phyloP scores from a whole-genome alignment of 2,329 filamentous ascomycete species.

The Zymoseptoria brevis region DNA sequence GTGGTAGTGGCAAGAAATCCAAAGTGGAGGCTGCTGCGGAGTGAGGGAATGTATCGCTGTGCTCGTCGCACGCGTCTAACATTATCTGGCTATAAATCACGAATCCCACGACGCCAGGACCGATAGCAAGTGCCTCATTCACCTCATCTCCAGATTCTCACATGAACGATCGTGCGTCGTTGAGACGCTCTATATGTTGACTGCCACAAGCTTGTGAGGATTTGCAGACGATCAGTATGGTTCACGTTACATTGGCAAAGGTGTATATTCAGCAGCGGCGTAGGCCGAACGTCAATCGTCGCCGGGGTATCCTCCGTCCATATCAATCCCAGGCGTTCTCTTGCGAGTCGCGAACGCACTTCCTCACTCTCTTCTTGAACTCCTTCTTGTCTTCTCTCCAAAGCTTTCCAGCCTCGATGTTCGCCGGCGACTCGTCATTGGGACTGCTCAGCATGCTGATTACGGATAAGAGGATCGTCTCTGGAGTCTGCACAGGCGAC shows the following conservation, averaged over 20 bases:
- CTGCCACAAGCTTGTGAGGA: background rate
- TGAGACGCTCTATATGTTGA: background rate
- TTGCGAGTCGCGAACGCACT: slow-evolving; percentile 72
- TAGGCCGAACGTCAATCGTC: too few species aligned
- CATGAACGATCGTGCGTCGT: background rate
- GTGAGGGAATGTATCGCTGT: background rate
- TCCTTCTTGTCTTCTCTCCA: slow-evolving; percentile 73
- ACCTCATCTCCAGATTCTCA: background rate
- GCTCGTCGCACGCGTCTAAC: background rate
- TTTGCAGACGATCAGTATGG: too few species aligned
- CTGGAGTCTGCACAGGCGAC: slow-evolving; percentile 89
- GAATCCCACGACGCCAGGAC: background rate
- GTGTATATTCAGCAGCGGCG: too few species aligned
- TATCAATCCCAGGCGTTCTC: slow-evolving; percentile 41
- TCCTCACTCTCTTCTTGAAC: slow-evolving; percentile 70
- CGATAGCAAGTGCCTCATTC: background rate
- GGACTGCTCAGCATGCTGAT: slow-evolving; percentile 88
- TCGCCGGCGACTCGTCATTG: slow-evolving; percentile 92
- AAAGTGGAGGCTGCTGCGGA: slow-evolving; percentile 9
- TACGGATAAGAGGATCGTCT: slow-evolving; percentile 85
- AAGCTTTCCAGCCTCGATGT: slow-evolving; percentile 83
- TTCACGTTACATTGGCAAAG: too few species aligned
- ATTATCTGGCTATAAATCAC: background rate
- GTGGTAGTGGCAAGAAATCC: slow-evolving; percentile 18
- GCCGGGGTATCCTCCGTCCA: background rate